Evolutionary conservation across 2,329 filamentous ascomycete species (phyloP).

Genomic region (Exophiala alcalophila): DNA sequence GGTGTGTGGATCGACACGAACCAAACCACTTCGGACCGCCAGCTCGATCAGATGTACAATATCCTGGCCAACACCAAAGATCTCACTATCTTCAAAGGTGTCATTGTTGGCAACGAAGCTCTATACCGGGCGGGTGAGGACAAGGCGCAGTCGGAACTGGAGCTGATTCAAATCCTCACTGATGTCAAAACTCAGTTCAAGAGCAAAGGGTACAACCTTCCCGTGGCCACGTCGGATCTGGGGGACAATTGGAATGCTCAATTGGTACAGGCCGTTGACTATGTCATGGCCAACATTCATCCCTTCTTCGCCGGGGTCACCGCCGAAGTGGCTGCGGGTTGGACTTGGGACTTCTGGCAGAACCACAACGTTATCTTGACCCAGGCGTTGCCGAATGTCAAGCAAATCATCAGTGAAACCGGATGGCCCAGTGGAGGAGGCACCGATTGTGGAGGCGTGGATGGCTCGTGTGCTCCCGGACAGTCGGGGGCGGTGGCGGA

Average conservation of each 20-base stretch:
- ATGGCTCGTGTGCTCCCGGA: slow-evolving; percentile 54
- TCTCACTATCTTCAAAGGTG: slow-evolving; percentile 54
- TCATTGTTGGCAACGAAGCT: slow-evolving; percentile 64
- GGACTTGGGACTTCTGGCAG: slow-evolving; percentile 83
- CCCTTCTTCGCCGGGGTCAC: slow-evolving; percentile 86
- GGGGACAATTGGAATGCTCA: slow-evolving; percentile 78
- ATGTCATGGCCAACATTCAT: slow-evolving; percentile 95
- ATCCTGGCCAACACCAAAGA: slow-evolving; percentile 61
- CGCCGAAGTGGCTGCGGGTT: slow-evolving; percentile 65
- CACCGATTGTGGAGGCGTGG: slow-evolving; percentile 64
- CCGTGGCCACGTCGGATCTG: slow-evolving; percentile 82
- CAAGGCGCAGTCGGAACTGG: slow-evolving; percentile 62
- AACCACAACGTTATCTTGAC: slow-evolving; percentile 64
- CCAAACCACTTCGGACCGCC: slow-evolving; percentile 75
- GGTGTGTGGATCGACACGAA: slow-evolving; percentile 91
- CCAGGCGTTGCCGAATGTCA: slow-evolving; percentile 53
- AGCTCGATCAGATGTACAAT: slow-evolving; percentile 78
- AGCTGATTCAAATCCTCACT: slow-evolving; percentile 63
- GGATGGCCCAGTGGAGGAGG: slow-evolving; percentile 87
- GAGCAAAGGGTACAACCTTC: slow-evolving; percentile 63
- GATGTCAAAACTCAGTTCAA: slow-evolving; percentile 72
- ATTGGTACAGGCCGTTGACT: slow-evolving; percentile 70
- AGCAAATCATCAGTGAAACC: slow-evolving; percentile 83
- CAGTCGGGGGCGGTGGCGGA: slow-evolving; percentile 71
- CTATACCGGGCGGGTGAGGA: slow-evolving; percentile 50